Evolutionary conservation across 2,329 filamentous ascomycete genomes (phyloP).

Genomic region (Stagonosporopsis cucurbitacearum): DNA sequence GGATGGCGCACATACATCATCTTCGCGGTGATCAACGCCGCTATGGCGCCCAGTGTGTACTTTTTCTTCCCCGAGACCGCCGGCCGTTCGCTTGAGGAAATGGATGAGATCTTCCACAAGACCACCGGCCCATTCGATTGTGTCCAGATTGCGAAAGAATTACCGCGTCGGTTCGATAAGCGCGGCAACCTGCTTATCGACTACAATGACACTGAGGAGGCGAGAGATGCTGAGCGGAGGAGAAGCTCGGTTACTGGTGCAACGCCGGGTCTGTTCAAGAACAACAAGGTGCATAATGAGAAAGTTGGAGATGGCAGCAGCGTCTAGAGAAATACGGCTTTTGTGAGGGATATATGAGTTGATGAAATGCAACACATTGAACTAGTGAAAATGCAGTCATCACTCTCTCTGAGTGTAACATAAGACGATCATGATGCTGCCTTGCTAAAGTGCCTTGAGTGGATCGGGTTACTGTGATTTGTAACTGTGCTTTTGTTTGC

Average conservation of each 20-base stretch:
- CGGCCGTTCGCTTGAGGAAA: conserved; percentile 50
- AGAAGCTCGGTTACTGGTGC: conserved; percentile 36
- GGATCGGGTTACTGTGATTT: not conserved
- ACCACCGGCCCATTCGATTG: conserved; percentile 58
- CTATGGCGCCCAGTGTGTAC: conserved; percentile 63
- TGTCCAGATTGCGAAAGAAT: conserved; percentile 57
- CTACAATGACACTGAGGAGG: conserved; percentile 54
- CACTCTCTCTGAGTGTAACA: no score
- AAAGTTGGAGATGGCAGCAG: not conserved
- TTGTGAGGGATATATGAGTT: not conserved
- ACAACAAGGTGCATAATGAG: conserved; percentile 15
- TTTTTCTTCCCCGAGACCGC: conserved; percentile 69
- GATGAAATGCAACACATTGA: not conserved
- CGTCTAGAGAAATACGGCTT: not conserved
- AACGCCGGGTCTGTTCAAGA: conserved; percentile 10
- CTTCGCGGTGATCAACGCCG: conserved; percentile 63
- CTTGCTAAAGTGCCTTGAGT: not conserved
- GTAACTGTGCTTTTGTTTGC: not conserved
- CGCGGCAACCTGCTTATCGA: conserved; percentile 63
- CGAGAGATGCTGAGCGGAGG: conserved; percentile 36
- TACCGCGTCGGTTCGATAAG: conserved; percentile 65
- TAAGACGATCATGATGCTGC: not conserved
- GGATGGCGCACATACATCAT: conserved; percentile 63
- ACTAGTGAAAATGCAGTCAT: not conserved
- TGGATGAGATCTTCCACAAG: conserved; percentile 69